Evolutionary conservation across 495 filamentous ascomycete species (phyloP).

Genomic region (Xylaria scruposa): DNA sequence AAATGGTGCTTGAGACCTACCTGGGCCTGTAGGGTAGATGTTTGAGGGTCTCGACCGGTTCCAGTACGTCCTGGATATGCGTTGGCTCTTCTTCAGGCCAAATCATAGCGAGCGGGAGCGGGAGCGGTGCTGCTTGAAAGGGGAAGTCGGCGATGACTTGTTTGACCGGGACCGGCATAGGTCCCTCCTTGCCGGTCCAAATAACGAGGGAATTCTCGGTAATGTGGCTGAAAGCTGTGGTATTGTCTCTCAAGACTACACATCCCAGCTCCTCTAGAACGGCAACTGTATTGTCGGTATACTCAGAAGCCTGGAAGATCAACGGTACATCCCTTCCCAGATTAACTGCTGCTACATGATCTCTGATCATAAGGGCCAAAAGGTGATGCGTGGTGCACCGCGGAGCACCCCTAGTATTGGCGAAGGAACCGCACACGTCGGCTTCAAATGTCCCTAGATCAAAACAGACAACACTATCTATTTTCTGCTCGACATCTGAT

Average conservation of each 20-base stretch:
- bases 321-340: neutral
- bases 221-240: neutral
- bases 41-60: neutral
- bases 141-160: slow-evolving; percentile 8
- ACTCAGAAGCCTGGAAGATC: neutral
- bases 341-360: neutral
- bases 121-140: neutral
- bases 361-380: neutral
- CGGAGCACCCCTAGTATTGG: neutral
- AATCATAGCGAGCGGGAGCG: neutral
- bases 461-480: slow-evolving; percentile 1
- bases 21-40: neutral
- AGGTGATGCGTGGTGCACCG: neutral
- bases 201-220: neutral
- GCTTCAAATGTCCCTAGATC: neutral
- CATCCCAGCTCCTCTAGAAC: neutral
- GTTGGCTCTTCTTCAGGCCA: neutral
- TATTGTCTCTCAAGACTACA: neutral
- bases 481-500: neutral
- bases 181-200: neutral
- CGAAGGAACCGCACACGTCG: neutral
- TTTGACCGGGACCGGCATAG: neutral
- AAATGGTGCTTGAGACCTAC: neutral
- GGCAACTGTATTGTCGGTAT: neutral
- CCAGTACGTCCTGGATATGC: neutral